Evolutionary conservation across 371 early-diverging fungal species (phyloP).

Genomic region (Mucor circinelloides): DNA sequence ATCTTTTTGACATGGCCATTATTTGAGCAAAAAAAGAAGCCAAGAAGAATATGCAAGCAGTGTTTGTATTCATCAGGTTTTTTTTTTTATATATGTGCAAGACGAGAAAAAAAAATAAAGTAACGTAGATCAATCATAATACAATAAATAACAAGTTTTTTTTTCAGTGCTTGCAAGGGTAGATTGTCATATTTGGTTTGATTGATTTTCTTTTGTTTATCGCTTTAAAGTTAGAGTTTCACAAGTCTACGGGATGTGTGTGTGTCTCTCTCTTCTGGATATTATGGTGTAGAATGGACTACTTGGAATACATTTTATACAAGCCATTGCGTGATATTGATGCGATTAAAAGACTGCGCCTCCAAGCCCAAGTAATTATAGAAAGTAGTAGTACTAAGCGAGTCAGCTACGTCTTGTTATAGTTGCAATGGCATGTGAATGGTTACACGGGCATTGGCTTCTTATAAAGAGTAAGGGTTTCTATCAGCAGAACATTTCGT

Average conservation of each 20-base stretch:
- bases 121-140: background rate
- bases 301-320: too few relatives aligned
- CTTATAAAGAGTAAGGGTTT: background rate
- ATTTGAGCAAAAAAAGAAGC: background rate
- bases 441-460: background rate
- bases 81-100: background rate
- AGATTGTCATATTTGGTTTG: background rate
- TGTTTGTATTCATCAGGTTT: background rate
- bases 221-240: background rate
- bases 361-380: background rate
- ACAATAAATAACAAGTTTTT: background rate
- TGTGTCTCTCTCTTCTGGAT: background rate
- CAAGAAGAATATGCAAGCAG: background rate
- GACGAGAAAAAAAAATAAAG: background rate
- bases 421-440: background rate
- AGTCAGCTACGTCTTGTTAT: background rate
- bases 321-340: background rate
- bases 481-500: background rate
- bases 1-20: background rate
- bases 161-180: background rate
- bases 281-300: too few relatives aligned
- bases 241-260: background rate
- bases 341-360: background rate
- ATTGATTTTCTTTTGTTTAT: background rate
- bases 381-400: background rate